Percentiles rank a stretch among this genome's conserved stretches.
Evolutionary conservation across 2,329 filamentous ascomycete species (phyloP).

Genomic region (Neocucurbitaria cava): DNA sequence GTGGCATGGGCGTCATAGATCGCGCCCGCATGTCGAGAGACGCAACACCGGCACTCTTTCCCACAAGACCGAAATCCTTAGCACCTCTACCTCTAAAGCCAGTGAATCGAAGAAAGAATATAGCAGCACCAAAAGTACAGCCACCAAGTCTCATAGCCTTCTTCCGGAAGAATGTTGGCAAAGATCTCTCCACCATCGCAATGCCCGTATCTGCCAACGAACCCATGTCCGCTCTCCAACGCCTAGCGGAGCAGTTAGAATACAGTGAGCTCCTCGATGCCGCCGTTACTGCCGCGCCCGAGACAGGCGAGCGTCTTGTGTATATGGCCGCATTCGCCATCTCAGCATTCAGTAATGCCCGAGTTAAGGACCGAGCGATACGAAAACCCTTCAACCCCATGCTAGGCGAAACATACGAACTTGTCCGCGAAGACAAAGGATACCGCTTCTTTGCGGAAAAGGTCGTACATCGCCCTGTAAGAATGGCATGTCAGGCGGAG

Average conservation of each 20-base stretch:
- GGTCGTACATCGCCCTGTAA: slow-evolving; percentile 88
- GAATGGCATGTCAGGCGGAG: slow-evolving; percentile 93
- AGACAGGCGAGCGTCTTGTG: slow-evolving; percentile 75
- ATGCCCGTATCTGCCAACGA: slow-evolving; percentile 99
- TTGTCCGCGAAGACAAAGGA: slow-evolving; percentile 84
- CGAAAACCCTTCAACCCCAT: slow-evolving; percentile 98
- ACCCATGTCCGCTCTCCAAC: slow-evolving; percentile 85
- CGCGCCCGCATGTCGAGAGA: slow-evolving; percentile 40
- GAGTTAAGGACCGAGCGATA: slow-evolving; percentile 88
- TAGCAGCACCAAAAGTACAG: slow-evolving; percentile 75
- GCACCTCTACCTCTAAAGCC: slow-evolving; percentile 76
- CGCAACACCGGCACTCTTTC: slow-evolving; percentile 66
- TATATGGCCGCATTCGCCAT: slow-evolving; percentile 91
- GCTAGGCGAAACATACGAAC: slow-evolving; percentile 93
- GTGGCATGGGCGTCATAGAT: slow-evolving; percentile 53
- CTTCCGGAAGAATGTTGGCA: slow-evolving; percentile 95
- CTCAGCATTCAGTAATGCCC: slow-evolving; percentile 79
- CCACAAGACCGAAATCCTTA: slow-evolving; percentile 76
- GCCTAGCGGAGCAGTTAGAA: slow-evolving; percentile 87
- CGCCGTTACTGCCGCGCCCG: slow-evolving; percentile 58
- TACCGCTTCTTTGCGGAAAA: slow-evolving; percentile 96
- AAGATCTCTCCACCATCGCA: slow-evolving; percentile 93
- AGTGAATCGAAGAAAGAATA: slow-evolving; percentile 71
- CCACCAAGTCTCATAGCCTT: slow-evolving; percentile 94
- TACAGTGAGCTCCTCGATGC: slow-evolving; percentile 85